Conservation (phyloP, 805 yeast genomes). For the Vanderwaltozyma polyspora region DNA sequence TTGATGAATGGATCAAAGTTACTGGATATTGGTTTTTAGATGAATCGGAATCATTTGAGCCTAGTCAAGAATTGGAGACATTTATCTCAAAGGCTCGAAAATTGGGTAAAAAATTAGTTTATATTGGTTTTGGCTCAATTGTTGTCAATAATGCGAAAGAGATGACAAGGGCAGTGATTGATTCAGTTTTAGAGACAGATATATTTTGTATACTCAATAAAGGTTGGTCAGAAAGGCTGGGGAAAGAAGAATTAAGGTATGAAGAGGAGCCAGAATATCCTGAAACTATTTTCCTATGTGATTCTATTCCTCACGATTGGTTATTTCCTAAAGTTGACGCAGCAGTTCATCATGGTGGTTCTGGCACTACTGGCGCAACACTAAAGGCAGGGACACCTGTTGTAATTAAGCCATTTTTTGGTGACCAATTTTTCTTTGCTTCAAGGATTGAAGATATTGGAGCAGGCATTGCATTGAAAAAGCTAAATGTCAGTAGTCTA, state of each 20-base stretch:
- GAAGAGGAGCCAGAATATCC: conserved; percentile 44
- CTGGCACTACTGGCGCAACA: conserved; percentile 93
- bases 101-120: conserved; percentile 62
- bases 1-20: conserved; percentile 89
- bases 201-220: conserved; percentile 81
- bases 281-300: conserved; percentile 53
- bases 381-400: conserved; percentile 81
- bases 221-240: conserved; percentile 83
- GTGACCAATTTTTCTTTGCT: conserved; percentile 92
- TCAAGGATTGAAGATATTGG: conserved; percentile 80
- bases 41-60: conserved; percentile 45
- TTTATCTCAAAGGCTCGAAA: conserved; percentile 54
- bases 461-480: conserved; percentile 61
- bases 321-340: conserved; percentile 80
- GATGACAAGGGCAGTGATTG: conserved; percentile 64
- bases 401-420: conserved; percentile 87
- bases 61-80: conserved; percentile 44
- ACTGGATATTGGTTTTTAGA: conserved; percentile 94
- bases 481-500: conserved; percentile 52
- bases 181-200: conserved; percentile 69
- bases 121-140: conserved; percentile 93
- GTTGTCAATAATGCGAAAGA: conserved; percentile 76
- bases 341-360: conserved; percentile 95
- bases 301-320: conserved; percentile 89
- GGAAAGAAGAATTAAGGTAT: conserved; percentile 24